These are phyloP conservation scores for Echinochloa phyllopogon DNA, from an alignment of 176 grass and related monocot genomes.

Conservation along the genomic window DNA sequence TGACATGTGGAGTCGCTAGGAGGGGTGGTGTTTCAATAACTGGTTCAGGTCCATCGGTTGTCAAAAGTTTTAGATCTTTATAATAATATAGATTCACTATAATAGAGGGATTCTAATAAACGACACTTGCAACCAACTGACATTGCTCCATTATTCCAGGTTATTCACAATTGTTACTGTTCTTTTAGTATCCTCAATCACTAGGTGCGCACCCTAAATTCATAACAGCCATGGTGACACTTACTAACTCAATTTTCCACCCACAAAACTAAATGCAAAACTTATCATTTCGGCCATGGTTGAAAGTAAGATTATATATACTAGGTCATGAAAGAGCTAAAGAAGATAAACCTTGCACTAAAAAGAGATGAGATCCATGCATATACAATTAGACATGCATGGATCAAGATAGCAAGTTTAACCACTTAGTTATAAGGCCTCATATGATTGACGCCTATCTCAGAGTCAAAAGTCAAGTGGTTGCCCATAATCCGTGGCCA, in stretches of 20 bases:
- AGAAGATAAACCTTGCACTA: not conserved
- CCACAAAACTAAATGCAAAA: not conserved
- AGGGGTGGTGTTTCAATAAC: no score
- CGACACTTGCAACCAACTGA: not conserved
- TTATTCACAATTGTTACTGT: not conserved
- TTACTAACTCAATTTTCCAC: not conserved
- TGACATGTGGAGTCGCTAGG: no score
- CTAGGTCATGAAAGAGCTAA: not conserved
- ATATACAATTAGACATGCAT: not conserved
- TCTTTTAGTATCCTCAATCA: not conserved
- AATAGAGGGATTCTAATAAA: no score
- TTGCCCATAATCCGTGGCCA: slow-evolving; percentile 23
- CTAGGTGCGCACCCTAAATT: not conserved
- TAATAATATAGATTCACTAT: no score
- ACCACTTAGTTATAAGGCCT: not conserved
- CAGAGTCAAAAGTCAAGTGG: slow-evolving; percentile 28
- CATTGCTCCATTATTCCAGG: not conserved
- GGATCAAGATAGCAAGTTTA: not conserved
- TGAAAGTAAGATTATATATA: not conserved
- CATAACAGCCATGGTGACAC: not conserved
- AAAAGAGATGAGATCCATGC: not conserved
- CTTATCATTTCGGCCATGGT: not conserved
- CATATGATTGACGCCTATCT: not conserved
- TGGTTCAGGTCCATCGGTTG: no score
- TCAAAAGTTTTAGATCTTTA: no score